phyloP scores from a whole-genome alignment of 768 basidiomycete genomes.

The Tremella mesenterica region DNA sequence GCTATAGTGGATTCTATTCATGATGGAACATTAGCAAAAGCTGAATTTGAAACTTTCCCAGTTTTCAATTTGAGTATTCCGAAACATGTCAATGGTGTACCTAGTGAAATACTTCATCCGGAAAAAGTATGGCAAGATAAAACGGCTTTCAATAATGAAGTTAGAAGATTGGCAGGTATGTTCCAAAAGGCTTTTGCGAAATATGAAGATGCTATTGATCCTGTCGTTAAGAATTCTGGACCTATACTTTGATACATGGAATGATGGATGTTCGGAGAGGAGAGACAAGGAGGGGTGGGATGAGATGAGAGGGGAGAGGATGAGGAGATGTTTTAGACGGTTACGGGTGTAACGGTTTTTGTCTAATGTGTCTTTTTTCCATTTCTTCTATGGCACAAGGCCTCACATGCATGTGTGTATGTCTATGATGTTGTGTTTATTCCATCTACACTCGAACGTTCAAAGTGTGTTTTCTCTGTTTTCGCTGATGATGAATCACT shows the following conservation, averaged over 20 bases:
- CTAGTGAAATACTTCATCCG: conserved; percentile 83
- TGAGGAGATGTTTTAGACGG: no score
- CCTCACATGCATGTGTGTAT: no score
- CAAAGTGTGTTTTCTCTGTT: no score
- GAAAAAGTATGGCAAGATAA: conserved; percentile 75
- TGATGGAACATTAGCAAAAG: conserved; percentile 77
- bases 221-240: conserved; percentile 72
- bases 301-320: no score
- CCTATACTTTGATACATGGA: conserved; percentile 53
- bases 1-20: conserved; percentile 96
- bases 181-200: conserved; percentile 87
- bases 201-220: conserved; percentile 77
- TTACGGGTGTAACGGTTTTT: no score
- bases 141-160: conserved; percentile 80
- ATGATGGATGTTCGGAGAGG: no score
- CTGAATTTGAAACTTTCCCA: conserved; percentile 72
- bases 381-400: no score
- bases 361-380: no score
- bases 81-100: conserved; percentile 71
- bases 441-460: no score
- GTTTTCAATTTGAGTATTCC: conserved; percentile 81
- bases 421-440: no score
- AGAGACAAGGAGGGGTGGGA: no score
- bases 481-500: no score
- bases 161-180: conserved; percentile 82